phyloP scores from a whole-genome alignment of 2,329 filamentous ascomycete species.

The Colletotrichum sp. region DNA sequence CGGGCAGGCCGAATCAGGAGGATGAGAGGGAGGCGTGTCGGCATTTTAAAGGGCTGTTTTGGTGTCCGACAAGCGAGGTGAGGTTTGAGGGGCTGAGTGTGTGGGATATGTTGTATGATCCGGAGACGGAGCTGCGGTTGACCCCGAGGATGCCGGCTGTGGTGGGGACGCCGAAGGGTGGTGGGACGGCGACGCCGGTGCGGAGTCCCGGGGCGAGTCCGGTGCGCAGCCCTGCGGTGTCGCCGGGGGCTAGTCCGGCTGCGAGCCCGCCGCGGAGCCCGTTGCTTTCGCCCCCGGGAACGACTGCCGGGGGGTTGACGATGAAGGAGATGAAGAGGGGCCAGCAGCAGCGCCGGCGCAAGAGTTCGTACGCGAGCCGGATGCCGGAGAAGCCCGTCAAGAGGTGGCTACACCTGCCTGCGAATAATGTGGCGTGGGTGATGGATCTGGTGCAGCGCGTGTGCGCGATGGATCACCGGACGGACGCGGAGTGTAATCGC shows the following conservation, averaged over 20 bases:
- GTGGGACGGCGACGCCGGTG: background rate
- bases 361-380: background rate
- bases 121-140: conserved; percentile 18
- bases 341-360: background rate
- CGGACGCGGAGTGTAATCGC: conserved; percentile 15
- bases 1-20: conserved; percentile 16
- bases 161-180: background rate
- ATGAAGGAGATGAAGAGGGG: conserved; percentile 5
- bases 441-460: conserved; percentile 22
- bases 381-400: conserved; percentile 13
- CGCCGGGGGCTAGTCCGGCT: background rate
- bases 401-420: conserved; percentile 22
- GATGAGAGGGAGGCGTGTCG: conserved; percentile 18
- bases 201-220: background rate
- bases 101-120: conserved; percentile 23
- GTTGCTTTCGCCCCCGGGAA: background rate
- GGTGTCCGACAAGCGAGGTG: conserved; percentile 18
- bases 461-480: conserved; percentile 19
- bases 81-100: conserved; percentile 20
- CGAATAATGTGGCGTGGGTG: conserved; percentile 23
- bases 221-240: background rate
- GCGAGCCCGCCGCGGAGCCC: conserved; percentile 6
- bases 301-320: background rate
- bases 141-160: background rate
- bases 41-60: conserved; percentile 19